Percentiles rank a stretch among this genome's conserved stretches.
These are phyloP conservation scores for Nicotiana noctiflora DNA, from an alignment of 257 asterid species.

Conservation along the genomic window DNA sequence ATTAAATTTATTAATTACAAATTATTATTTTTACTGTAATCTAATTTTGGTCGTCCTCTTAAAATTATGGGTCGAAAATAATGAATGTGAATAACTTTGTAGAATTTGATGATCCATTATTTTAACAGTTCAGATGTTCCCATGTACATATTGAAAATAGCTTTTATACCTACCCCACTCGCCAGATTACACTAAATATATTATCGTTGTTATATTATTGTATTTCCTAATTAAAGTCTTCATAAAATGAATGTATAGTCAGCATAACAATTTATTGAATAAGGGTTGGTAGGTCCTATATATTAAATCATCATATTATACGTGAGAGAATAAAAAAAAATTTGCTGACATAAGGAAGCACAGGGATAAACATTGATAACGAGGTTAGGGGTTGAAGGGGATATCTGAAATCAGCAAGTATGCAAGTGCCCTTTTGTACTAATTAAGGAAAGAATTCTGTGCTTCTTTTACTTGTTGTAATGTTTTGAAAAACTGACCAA, in stretches of 20 bases:
- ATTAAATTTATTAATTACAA: too few relatives aligned
- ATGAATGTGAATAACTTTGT: too few relatives aligned
- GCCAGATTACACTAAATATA: too few relatives aligned
- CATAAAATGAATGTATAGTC: background rate
- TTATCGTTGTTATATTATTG: too few relatives aligned
- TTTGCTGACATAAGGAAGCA: background rate
- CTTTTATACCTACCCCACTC: too few relatives aligned
- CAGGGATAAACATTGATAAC: background rate
- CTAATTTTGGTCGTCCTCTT: too few relatives aligned
- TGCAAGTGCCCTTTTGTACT: background rate
- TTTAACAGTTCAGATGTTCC: too few relatives aligned
- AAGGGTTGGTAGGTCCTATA: background rate
- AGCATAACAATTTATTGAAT: background rate
- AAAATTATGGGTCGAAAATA: too few relatives aligned
- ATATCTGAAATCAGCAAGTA: background rate
- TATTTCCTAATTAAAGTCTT: background rate
- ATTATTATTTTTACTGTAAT: too few relatives aligned
- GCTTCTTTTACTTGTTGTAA: background rate
- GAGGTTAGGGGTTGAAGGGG: background rate
- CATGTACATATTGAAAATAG: too few relatives aligned
- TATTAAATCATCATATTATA: background rate
- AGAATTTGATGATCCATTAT: too few relatives aligned
- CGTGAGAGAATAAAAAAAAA: background rate
- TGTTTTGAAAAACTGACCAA: conserved; percentile 21
- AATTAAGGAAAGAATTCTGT: background rate